Base-by-base conservation (phyloP, 2,329 filamentous ascomycete species). In the Plenodomus tracheiphilus region DNA sequence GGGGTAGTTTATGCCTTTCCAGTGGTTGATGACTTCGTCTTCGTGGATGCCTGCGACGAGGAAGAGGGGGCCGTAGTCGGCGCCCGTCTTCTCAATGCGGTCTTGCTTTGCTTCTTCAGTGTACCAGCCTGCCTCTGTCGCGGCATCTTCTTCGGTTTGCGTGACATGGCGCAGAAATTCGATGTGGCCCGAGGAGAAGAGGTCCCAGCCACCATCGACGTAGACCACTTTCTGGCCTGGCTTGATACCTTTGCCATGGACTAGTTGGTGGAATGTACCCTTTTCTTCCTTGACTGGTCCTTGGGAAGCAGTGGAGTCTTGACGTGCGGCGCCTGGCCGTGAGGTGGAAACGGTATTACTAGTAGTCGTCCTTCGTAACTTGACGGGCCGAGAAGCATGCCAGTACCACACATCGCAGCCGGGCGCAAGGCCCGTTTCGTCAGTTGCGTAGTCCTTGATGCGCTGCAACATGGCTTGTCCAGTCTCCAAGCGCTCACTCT, bases 1-100 rank as follows among this genome's bases (percentile, higher is more conserved):
- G 20, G 94, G 94, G 70, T 97, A 99, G 76, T 99, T 99, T 64
- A 97, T 82, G 30, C 94, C 93, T 75, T 97, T 97, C 88, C 91
- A 95, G 64, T 87, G 80, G 74, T 99, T 99, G 73, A 99, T 96
- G 51, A 96, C 91, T 56, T 88, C 85, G 71, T 99, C 94, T 65
- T 96, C 89, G 74, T 99, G 94, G 19, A 99, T 86, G 41, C 94
- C 94, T 2, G 91, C 92, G 37, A 97, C 84, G n/a, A 99, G 82
- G 69, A 90, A 97, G 6, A 86, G 87, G 0, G 91, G 91, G 0
- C 83, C 80, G 65, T 95, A 96, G 72, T 95, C 89, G 39, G 80
- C 80, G 15, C 87, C 88, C 5, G 76, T 69, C 54, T 84, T 82
- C 30, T 81, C 79, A 51, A 84, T 71, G 44, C 91, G 81, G 74